Conservation (phyloP, 768 basidiomycete species). For the Mrakia frigida region DNA sequence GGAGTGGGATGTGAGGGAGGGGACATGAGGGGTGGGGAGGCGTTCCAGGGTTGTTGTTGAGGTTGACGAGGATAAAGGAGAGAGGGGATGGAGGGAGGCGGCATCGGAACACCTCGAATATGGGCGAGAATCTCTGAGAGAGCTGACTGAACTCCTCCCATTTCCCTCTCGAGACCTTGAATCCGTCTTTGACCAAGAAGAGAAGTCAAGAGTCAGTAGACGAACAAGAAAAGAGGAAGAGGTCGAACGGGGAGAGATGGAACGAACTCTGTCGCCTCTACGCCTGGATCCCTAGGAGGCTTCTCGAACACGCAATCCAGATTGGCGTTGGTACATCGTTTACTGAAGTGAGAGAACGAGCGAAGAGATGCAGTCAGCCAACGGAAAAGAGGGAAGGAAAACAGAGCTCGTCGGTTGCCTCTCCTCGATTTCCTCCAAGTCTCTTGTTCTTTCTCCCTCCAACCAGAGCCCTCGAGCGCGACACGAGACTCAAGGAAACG, state of each 20-base stretch:
- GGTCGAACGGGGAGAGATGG: not conserved
- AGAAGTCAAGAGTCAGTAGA: not conserved
- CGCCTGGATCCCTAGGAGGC: conserved; percentile 5
- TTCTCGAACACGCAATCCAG: conserved; percentile 17
- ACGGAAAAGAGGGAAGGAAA: no score
- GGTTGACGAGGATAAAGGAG: not conserved
- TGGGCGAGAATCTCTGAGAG: not conserved
- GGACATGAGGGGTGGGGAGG: not conserved
- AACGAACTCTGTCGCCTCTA: not conserved
- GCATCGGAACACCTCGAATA: not conserved
- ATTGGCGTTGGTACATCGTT: conserved; percentile 15
- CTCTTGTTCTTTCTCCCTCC: no score
- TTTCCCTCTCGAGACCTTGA: not conserved
- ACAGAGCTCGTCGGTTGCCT: no score
- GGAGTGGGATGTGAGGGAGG: not conserved
- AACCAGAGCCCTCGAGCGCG: no score
- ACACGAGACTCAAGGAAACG: no score
- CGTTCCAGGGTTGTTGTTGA: not conserved
- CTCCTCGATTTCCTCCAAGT: no score
- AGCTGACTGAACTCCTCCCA: conserved; percentile 9
- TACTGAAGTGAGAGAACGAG: not conserved
- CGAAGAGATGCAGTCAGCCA: no score
- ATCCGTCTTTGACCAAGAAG: conserved; percentile 14
- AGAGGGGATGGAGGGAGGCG: not conserved
- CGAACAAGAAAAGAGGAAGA: not conserved